Evolutionary conservation across 2,329 filamentous ascomycete genomes (phyloP).

Genomic region (Trichoderma sp.): DNA sequence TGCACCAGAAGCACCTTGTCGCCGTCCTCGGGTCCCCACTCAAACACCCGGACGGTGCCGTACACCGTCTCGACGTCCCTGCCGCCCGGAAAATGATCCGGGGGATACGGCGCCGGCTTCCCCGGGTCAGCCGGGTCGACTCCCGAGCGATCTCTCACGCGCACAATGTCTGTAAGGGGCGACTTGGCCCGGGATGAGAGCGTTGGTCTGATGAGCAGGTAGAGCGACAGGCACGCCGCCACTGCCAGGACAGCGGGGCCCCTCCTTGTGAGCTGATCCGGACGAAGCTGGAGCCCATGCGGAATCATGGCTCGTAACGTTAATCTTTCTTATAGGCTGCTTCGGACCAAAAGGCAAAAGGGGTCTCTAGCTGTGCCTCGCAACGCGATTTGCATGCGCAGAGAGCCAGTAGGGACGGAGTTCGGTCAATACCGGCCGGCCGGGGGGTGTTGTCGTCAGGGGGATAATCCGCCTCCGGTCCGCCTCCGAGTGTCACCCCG

Average conservation of each 20-base stretch:
- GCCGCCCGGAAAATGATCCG: conserved; percentile 67
- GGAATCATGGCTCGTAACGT: conserved; percentile 18
- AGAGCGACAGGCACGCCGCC: conserved; percentile 42
- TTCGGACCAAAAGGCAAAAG: neutral
- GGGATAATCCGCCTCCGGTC: conserved; percentile 18
- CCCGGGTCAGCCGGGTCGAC: conserved; percentile 3
- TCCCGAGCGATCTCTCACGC: conserved; percentile 2
- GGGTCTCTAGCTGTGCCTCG: neutral
- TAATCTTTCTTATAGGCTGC: neutral
- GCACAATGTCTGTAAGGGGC: conserved; percentile 15
- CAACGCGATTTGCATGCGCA: neutral
- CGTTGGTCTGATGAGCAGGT: conserved; percentile 39
- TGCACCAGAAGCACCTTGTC: conserved; percentile 75
- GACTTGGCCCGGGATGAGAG: conserved; percentile 29
- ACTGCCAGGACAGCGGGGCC: conserved; percentile 30
- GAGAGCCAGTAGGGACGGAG: neutral
- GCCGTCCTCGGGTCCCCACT: conserved; percentile 75
- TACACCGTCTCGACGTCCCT: conserved; percentile 71
- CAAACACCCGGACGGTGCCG: conserved; percentile 72
- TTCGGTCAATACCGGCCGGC: conserved; percentile 8
- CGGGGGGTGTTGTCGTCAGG: neutral
- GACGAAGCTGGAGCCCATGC: conserved; percentile 22
- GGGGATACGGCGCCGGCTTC: conserved; percentile 61
- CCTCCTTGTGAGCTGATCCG: conserved; percentile 1
- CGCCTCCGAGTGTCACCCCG: conserved; percentile 19